Evolutionary conservation across 1,284 basidiomycete genomes (phyloP).

Genomic region (Entoloma clypeatum): DNA sequence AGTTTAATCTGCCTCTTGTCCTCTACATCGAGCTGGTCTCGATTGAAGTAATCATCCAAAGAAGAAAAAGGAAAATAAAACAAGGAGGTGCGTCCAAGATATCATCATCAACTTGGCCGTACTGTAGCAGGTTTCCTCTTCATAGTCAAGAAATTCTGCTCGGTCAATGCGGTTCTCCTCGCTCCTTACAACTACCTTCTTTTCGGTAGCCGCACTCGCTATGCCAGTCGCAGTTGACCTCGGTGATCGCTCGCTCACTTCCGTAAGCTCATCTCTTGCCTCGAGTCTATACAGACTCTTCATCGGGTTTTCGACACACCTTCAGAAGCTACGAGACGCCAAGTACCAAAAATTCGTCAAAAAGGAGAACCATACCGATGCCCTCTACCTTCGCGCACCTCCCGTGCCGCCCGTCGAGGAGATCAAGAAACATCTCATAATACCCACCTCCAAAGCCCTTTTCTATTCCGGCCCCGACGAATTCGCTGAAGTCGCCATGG

Average conservation of each 20-base stretch:
- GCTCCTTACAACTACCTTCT: neutral
- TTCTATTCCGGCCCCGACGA: conserved; percentile 15
- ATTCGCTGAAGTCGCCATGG: conserved; percentile 2
- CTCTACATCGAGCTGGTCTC: too few species aligned
- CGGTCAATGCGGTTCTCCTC: conserved; percentile 5
- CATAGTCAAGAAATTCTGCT: neutral
- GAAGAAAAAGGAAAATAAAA: too few species aligned
- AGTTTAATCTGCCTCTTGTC: too few species aligned
- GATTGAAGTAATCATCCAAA: too few species aligned
- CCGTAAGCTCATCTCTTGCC: too few species aligned
- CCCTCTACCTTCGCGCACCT: neutral
- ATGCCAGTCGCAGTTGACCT: neutral
- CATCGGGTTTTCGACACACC: too few species aligned
- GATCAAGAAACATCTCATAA: conserved; percentile 4
- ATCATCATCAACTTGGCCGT: too few species aligned
- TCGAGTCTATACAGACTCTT: too few species aligned
- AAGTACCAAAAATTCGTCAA: neutral
- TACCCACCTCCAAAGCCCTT: conserved; percentile 3
- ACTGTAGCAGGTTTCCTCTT: too few species aligned
- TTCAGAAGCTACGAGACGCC: neutral
- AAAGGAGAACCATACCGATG: neutral
- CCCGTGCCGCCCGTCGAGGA: conserved; percentile 4
- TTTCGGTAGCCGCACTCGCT: neutral
- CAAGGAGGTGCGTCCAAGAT: too few species aligned
- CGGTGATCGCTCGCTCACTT: neutral